Base-by-base conservation (phyloP, 768 basidiomycete genomes). In the Filobasidium floriforme region DNA sequence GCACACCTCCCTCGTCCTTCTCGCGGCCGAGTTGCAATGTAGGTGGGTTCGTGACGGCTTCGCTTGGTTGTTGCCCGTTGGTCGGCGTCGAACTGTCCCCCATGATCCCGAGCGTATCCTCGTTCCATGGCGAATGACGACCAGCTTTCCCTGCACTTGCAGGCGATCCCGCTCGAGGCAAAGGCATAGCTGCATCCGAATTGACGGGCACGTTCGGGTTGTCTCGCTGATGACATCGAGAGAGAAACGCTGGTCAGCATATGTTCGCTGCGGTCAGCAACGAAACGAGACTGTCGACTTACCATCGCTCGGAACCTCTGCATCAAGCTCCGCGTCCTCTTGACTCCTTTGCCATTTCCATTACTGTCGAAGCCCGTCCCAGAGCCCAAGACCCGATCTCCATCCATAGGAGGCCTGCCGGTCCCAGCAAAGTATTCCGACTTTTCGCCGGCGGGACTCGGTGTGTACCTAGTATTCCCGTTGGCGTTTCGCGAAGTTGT, bases 251-350 rank as follows among this genome's bases (percentile, higher is more conserved):
- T 2, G 6, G 46, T 18, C 2, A 49, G 15, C 46, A 49, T 6
- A 3, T 12, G 9, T 3, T 49, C 46, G 46, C 18, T 49, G 14
- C 46, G 18, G 14, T 49, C 46, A 49, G 46, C 15, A 5, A 18
- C 22, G 18, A 22, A 18, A 15, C 22, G 12, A 49, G 14, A 49
- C 46, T 2, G 46, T 19, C 12, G 40, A 67, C 62, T 61, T 71
- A 78, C 77, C 77, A 78, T 76, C 44, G 73, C 72, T 70, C 74
- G 75, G 55, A 78, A 65, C 61, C 75, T 78, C 65, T 78, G 77
- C 77, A 78, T 77, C 72, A 78, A 71, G 61, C 76, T 77, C 60
- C 76, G 76, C 1, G 70, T 78, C 46, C 77, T 69, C 66, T 76
- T 78, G 62, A 78, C 72, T 9, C 76, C 75, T 44, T 44, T 68